Evolutionary conservation across 352 stramenopile species (phyloP).

Genomic region (Globisporangium mamillatum): DNA sequence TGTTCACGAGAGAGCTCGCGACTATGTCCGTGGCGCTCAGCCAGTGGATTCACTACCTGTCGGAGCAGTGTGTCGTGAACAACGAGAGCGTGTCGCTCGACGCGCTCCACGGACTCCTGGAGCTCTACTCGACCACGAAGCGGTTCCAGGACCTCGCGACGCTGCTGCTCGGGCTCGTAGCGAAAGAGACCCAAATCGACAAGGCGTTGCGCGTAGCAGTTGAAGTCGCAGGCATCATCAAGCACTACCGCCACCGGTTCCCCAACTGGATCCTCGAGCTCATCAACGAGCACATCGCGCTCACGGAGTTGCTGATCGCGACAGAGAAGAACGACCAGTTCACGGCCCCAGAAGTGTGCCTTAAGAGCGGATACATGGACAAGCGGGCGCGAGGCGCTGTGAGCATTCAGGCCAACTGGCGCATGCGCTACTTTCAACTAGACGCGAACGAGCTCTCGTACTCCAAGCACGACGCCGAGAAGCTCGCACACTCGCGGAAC

Average conservation of each 20-base stretch:
- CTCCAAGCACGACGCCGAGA: constrained; percentile 63
- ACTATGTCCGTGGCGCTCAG: constrained; percentile 34
- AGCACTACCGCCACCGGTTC: constrained; percentile 46
- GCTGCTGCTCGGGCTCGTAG: constrained; percentile 54
- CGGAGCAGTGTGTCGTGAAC: constrained; percentile 50
- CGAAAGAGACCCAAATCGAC: constrained; percentile 34
- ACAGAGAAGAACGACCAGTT: constrained; percentile 48
- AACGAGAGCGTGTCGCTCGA: constrained; percentile 49
- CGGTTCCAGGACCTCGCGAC: constrained; percentile 51
- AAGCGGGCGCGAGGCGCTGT: constrained; percentile 48
- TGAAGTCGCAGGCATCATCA: constrained; percentile 51
- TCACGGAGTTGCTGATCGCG: constrained; percentile 53
- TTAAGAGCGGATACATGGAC: constrained; percentile 47
- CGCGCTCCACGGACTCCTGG: constrained; percentile 36
- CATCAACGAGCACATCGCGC: constrained; percentile 51
- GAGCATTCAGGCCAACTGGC: constrained; percentile 72
- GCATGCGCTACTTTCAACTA: constrained; percentile 59
- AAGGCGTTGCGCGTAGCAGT: constrained; percentile 33
- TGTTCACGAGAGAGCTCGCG: constrained; percentile 52
- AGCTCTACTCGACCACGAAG: constrained; percentile 47
- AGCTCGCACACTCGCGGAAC: constrained; percentile 43
- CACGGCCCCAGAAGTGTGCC: constrained; percentile 34
- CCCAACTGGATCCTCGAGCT: constrained; percentile 56
- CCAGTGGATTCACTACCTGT: constrained; percentile 70
- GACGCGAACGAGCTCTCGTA: constrained; percentile 47